phyloP scores from a whole-genome alignment of 495 filamentous ascomycete genomes.

The Penicillium robsamsonii region DNA sequence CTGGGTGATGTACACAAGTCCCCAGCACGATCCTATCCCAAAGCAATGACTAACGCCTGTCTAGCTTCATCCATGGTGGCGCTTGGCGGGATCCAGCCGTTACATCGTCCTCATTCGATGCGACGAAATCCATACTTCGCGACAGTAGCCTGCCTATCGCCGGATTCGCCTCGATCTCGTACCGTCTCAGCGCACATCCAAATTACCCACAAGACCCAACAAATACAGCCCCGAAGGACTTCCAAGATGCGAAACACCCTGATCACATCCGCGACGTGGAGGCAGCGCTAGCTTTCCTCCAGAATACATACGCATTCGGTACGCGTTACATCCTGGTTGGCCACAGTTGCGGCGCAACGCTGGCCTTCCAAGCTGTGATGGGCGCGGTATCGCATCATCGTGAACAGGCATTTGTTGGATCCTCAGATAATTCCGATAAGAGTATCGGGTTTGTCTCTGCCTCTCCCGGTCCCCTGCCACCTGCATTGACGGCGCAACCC shows the following conservation, averaged over 20 bases:
- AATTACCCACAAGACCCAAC: slow-evolving; percentile 50
- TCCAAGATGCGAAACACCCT: slow-evolving; percentile 60
- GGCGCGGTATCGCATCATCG: slow-evolving; percentile 27
- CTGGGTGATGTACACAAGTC: slow-evolving; percentile 45
- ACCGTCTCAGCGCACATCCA: slow-evolving; percentile 76
- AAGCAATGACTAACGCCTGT: background rate
- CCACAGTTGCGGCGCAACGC: slow-evolving; percentile 72
- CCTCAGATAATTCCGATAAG: slow-evolving; percentile 5
- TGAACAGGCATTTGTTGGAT: slow-evolving; percentile 16
- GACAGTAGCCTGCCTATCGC: slow-evolving; percentile 42
- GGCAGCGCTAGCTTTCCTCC: slow-evolving; percentile 59
- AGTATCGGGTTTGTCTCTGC: slow-evolving; percentile 15
- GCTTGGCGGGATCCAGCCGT: slow-evolving; percentile 79
- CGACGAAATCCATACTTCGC: slow-evolving; percentile 46
- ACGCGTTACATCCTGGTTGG: slow-evolving; percentile 64
- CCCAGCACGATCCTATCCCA: background rate
- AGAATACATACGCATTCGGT: slow-evolving; percentile 50
- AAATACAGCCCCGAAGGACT: slow-evolving; percentile 34
- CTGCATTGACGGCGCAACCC: slow-evolving; percentile 30
- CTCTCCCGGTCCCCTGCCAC: slow-evolving; percentile 23
- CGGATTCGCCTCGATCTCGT: slow-evolving; percentile 71
- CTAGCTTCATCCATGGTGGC: slow-evolving; percentile 81
- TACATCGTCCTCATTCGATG: slow-evolving; percentile 49
- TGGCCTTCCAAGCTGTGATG: slow-evolving; percentile 70
- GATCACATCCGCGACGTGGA: slow-evolving; percentile 71